A percentile compares a stretch with the other conserved stretches of the same genome.
Evolutionary conservation across 2,329 filamentous ascomycete species (phyloP).

Genomic region (Cercospora nicotianae): DNA sequence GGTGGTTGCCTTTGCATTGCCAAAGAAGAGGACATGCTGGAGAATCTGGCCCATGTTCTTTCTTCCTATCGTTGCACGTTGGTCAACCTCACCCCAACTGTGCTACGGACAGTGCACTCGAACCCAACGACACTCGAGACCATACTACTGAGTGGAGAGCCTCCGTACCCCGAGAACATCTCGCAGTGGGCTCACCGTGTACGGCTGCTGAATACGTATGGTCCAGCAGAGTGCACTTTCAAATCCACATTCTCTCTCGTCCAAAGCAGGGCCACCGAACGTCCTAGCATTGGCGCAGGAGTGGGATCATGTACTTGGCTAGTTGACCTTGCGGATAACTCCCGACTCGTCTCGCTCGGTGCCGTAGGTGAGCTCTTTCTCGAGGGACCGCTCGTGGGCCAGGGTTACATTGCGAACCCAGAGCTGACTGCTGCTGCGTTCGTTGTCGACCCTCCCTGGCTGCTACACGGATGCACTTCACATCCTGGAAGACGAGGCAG

Average conservation of each 20-base stretch:
- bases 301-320: conserved; percentile 35
- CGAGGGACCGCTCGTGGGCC: conserved; percentile 48
- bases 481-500: conserved; percentile 44
- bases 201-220: conserved; percentile 47
- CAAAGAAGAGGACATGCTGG: conserved; percentile 50
- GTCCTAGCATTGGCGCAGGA: conserved; percentile 20
- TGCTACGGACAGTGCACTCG: conserved; percentile 50
- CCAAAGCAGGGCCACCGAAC: not conserved
- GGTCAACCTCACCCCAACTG: conserved; percentile 58
- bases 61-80: conserved; percentile 42
- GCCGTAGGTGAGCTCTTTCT: conserved; percentile 50
- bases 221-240: conserved; percentile 43
- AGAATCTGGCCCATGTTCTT: conserved; percentile 51
- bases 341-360: conserved; percentile 43
- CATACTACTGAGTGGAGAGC: conserved; percentile 40
- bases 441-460: conserved; percentile 35
- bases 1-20: conserved; percentile 23
- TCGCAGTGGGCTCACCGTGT: conserved; percentile 42
- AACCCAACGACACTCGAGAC: conserved; percentile 7
- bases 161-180: conserved; percentile 42
- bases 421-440: conserved; percentile 38
- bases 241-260: conserved; percentile 14
- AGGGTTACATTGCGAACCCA: conserved; percentile 44
- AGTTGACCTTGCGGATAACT: conserved; percentile 33
- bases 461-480: conserved; percentile 15